Percentiles rank a stretch among this genome's conserved stretches.
phyloP scores from a whole-genome alignment of 2,329 filamentous ascomycete genomes.

The Ceratocystis harringtonii region DNA sequence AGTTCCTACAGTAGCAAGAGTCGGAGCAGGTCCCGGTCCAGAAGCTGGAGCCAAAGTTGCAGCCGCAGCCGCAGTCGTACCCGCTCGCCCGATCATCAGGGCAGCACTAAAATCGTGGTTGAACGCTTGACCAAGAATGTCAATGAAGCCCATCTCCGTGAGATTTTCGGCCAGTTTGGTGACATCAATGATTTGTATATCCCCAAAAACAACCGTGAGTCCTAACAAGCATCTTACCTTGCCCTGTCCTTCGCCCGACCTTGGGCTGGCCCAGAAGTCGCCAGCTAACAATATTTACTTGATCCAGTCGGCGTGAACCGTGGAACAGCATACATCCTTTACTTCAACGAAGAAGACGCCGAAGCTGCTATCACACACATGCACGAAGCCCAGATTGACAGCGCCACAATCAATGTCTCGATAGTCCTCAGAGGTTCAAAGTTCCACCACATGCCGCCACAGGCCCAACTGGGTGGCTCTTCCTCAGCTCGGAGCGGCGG shows the following conservation, averaged over 20 bases:
- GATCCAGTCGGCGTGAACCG: slow-evolving; percentile 67
- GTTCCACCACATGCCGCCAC: slow-evolving; percentile 44
- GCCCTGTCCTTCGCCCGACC: background rate
- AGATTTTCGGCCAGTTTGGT: slow-evolving; percentile 86
- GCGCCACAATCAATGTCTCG: slow-evolving; percentile 66
- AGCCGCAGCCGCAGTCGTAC: slow-evolving; percentile 24
- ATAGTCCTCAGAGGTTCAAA: slow-evolving; percentile 40
- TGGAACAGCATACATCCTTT: slow-evolving; percentile 87
- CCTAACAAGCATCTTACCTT: background rate
- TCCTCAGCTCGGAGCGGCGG: slow-evolving; percentile 12
- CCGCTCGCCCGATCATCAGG: slow-evolving; percentile 16
- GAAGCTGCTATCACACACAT: slow-evolving; percentile 86
- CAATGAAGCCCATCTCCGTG: slow-evolving; percentile 69
- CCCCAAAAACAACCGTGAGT: slow-evolving; percentile 73
- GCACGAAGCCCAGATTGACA: slow-evolving; percentile 93
- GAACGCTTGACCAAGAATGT: slow-evolving; percentile 94
- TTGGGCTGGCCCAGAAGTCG: background rate
- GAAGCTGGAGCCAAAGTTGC: slow-evolving; percentile 22
- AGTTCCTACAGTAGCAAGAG: slow-evolving; percentile 15
- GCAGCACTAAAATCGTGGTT: slow-evolving; percentile 59
- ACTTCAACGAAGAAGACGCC: slow-evolving; percentile 58
- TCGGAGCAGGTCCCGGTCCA: slow-evolving; percentile 16
- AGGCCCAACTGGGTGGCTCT: slow-evolving; percentile 30
- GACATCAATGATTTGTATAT: slow-evolving; percentile 75
- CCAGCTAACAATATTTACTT: background rate